A percentile compares a stretch with the other conserved stretches of the same genome.
phyloP scores from a whole-genome alignment of 2,329 filamentous ascomycete genomes.

The Aspergillus awamori region DNA sequence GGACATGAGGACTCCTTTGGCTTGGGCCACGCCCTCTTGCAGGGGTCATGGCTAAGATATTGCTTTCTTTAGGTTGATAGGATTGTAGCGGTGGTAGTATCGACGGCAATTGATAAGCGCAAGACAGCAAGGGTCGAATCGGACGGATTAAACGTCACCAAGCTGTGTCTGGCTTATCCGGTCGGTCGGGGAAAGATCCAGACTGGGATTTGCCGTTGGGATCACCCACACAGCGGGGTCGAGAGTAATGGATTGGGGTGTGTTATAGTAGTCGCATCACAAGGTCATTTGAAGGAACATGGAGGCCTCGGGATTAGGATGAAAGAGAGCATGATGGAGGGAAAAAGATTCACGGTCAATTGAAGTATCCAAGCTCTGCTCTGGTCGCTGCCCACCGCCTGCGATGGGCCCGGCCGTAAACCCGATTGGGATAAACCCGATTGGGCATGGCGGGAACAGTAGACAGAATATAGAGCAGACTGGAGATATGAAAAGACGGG shows the following conservation, averaged over 20 bases:
- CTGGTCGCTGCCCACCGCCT: conserved; percentile 8
- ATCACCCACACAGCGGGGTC: neutral
- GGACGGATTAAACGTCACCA: neutral
- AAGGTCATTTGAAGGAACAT: neutral
- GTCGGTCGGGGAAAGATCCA: neutral
- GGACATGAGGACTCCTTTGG: conserved; percentile 49
- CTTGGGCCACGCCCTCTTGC: conserved; percentile 35
- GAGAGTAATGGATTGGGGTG: neutral
- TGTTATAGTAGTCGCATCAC: neutral
- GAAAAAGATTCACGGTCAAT: neutral
- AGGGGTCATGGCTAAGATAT: conserved; percentile 27
- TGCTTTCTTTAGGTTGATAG: neutral
- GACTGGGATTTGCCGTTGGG: neutral
- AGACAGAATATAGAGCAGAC: too few species aligned
- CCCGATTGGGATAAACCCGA: conserved; percentile 2
- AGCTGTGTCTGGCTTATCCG: neutral
- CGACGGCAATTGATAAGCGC: neutral
- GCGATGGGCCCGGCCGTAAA: neutral
- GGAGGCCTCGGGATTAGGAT: neutral
- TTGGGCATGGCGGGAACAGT: conserved; percentile 1
- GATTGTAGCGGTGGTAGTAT: neutral
- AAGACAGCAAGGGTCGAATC: neutral
- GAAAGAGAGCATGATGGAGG: neutral
- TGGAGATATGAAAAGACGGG: too few species aligned
- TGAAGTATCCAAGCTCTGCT: neutral